Base-by-base conservation (phyloP, 2,329 filamentous ascomycete genomes). In the Colletotrichum spinosum region DNA sequence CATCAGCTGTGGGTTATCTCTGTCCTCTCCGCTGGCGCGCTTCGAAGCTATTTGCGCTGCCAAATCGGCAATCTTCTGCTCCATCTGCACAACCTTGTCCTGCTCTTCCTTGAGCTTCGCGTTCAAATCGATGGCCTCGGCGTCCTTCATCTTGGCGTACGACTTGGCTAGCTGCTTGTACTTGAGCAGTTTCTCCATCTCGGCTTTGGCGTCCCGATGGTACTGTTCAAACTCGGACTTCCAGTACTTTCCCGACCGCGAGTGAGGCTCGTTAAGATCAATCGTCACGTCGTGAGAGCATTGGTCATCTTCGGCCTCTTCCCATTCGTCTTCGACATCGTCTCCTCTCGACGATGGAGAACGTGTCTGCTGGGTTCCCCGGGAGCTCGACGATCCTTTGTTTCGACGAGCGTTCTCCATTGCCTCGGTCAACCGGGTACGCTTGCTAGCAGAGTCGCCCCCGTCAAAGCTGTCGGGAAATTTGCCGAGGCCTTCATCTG, bases 121-220 rank as follows among this genome's bases (percentile, higher is more conserved):
- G 25, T 85, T 83, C 54, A 94, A 78, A 60, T 91, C 84, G 34
- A 86, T 84, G 25, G 90, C 89, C 75, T 94, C 90, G 15, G 83
- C 81, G 72, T 95, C 92, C 76, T 94, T 94, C 78, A 90, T 87
- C 74, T 90, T 89, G 48, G 92, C 92, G 73, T 90, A 94, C 60
- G 89, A 90, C 78, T 92, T 94, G 62, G 92, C 91, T 67, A 93
- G 82, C 73, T 92, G 88, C 80, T 94, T 93, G 81, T 94, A 94
- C 73, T 88, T 88, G 73, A 94, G 85, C 72, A 95, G 82, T 79
- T 91, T 92, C 79, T 89, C 89, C 83, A 94, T 90, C 76, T 94
- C 90, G 48, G 83, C 84, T 75, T 88, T 88, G 68, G 91, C 92
- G 68, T 91, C 90, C 49, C 87, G 83, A 53, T 92, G 88, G 72